phyloP scores from a whole-genome alignment of 2,329 filamentous ascomycete genomes.

The Phoma sp. region DNA sequence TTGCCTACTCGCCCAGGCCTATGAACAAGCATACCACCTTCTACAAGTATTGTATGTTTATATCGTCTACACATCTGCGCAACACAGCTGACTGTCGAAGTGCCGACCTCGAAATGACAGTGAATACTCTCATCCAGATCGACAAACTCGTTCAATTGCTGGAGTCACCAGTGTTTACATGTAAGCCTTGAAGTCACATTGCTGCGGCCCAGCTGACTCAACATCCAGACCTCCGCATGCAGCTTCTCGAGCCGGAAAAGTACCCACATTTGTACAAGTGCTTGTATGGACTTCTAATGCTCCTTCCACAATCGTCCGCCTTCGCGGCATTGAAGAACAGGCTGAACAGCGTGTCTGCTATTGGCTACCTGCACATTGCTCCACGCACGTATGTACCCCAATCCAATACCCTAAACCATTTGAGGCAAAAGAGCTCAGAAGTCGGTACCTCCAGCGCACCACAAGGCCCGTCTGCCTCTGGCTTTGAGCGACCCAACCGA shows the following conservation, averaged over 20 bases:
- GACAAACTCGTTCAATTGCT: constrained; percentile 97
- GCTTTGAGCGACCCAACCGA: constrained; percentile 65
- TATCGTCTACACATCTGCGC: not conserved
- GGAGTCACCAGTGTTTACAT: constrained; percentile 97
- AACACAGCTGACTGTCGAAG: constrained; percentile 57
- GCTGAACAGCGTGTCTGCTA: constrained; percentile 94
- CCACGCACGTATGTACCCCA: constrained; percentile 71
- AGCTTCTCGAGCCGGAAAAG: constrained; percentile 92
- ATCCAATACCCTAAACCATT: constrained; percentile 48
- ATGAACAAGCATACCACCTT: constrained; percentile 96
- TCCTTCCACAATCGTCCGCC: constrained; percentile 95
- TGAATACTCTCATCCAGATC: constrained; percentile 98
- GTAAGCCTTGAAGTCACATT: constrained; percentile 58
- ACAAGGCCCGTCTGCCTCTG: constrained; percentile 47
- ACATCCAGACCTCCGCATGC: constrained; percentile 80
- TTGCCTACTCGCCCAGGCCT: constrained; percentile 93
- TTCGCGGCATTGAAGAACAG: constrained; percentile 97
- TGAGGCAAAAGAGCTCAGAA: constrained; percentile 53
- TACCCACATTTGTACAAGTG: constrained; percentile 97
- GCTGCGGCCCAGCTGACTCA: constrained; percentile 7
- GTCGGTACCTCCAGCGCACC: constrained; percentile 45
- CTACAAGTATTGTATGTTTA: constrained; percentile 85
- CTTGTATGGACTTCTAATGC: constrained; percentile 95
- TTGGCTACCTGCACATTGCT: constrained; percentile 89
- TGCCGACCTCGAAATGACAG: constrained; percentile 97